Evolutionary conservation across 1,284 basidiomycete species (phyloP).

Genomic region (Melanopsichium pennsylvanicum): DNA sequence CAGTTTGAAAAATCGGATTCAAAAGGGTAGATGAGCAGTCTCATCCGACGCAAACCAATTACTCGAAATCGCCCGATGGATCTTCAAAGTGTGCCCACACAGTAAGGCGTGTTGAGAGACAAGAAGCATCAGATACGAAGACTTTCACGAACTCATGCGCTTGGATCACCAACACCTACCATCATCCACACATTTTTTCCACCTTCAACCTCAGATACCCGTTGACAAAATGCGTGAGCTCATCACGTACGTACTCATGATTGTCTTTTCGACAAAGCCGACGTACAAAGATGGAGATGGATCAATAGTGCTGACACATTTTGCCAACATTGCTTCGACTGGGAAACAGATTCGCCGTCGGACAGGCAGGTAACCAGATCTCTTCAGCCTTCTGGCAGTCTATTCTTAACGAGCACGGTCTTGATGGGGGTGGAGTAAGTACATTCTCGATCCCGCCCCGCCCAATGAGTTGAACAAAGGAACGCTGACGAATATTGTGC

Average conservation of each 20-base stretch:
- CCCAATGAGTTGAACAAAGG: no score
- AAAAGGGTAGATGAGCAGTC: constrained; percentile 1
- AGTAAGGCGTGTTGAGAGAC: neutral
- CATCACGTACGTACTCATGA: constrained; percentile 29
- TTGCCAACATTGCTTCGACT: neutral
- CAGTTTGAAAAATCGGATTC: neutral
- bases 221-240: constrained; percentile 38
- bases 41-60: neutral
- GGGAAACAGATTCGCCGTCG: constrained; percentile 47
- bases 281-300: no score
- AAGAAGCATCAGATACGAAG: neutral
- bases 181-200: constrained; percentile 4
- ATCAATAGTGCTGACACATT: no score
- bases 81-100: neutral
- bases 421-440: constrained; percentile 60
- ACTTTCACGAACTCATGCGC: neutral
- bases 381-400: constrained; percentile 64
- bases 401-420: constrained; percentile 64
- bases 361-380: constrained; percentile 75
- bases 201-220: no score
- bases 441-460: no score
- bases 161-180: constrained; percentile 16
- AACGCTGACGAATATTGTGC: no score
- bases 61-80: neutral
- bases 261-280: no score